Percentiles rank a stretch among this genome's conserved stretches.
These are phyloP conservation scores for Alnus rubra DNA, from an alignment of 306 rosid genomes.

Conservation along the genomic window DNA sequence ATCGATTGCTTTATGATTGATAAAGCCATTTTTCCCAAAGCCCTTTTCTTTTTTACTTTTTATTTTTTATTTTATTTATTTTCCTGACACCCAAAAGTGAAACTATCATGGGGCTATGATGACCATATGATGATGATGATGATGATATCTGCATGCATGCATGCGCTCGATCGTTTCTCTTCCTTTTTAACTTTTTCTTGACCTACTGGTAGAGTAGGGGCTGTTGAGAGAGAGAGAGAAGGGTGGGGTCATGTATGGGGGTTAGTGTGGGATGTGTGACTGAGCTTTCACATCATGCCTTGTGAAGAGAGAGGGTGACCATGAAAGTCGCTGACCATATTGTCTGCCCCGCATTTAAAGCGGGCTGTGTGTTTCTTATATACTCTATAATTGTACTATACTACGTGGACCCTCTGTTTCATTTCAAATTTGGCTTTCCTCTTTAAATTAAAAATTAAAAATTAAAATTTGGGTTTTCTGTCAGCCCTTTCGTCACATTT, in stretches of 20 bases:
- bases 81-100: slow-evolving; percentile 41
- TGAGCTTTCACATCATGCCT: slow-evolving; percentile 58
- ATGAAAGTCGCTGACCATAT: slow-evolving; percentile 53
- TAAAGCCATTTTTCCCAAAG: neutral
- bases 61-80: slow-evolving; percentile 31
- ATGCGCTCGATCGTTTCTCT: neutral
- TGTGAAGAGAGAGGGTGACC: slow-evolving; percentile 44
- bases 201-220: neutral
- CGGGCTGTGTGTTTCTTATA: slow-evolving; percentile 35
- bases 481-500: neutral
- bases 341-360: slow-evolving; percentile 61
- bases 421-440: neutral
- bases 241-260: slow-evolving; percentile 1
- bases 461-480: neutral
- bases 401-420: neutral
- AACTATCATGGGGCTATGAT: slow-evolving; percentile 47
- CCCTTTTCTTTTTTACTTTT: neutral
- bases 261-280: slow-evolving; percentile 26
- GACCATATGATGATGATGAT: slow-evolving; percentile 32
- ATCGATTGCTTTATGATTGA: slow-evolving; percentile 98
- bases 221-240: neutral
- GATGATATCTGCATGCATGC: slow-evolving; percentile 17
- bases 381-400: slow-evolving; percentile 13
- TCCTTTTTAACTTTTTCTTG: neutral
- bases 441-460: too few species aligned